Percentiles rank a stretch among this genome's conserved stretches.
Conservation (phyloP, 1,284 basidiomycete genomes). For the Vanrija sp. region DNA sequence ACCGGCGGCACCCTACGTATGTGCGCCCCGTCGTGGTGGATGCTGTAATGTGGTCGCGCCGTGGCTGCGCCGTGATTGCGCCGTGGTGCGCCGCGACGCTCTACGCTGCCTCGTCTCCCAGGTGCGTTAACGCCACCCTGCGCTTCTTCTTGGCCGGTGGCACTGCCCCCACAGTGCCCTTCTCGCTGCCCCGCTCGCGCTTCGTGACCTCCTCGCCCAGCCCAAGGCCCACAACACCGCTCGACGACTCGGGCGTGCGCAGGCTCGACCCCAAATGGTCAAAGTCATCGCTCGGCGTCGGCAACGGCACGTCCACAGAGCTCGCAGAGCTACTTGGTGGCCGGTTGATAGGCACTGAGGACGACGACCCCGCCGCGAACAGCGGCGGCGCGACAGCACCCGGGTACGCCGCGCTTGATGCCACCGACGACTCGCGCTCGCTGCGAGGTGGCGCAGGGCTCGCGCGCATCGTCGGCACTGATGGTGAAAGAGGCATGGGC, state of each 20-base stretch:
- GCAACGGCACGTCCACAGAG: conserved; percentile 28
- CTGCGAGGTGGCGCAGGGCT: conserved; percentile 34
- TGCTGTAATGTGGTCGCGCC: too few species aligned
- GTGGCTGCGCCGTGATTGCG: too few species aligned
- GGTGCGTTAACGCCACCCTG: conserved; percentile 68
- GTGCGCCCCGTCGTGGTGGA: too few species aligned
- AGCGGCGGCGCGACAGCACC: conserved; percentile 16
- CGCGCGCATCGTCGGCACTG: conserved; percentile 48
- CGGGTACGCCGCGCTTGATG: conserved; percentile 17
- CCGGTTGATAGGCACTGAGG: conserved; percentile 3
- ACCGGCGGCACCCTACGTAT: too few species aligned
- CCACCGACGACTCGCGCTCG: conserved; percentile 41
- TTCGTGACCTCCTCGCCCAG: not conserved
- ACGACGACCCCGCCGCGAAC: conserved; percentile 2
- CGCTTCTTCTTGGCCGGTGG: conserved; percentile 84
- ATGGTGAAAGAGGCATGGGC: conserved; percentile 51
- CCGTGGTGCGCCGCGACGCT: too few species aligned
- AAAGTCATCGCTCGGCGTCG: conserved; percentile 36
- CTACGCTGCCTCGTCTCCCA: conserved; percentile 20
- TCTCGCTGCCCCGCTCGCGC: conserved; percentile 16
- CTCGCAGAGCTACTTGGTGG: conserved; percentile 23
- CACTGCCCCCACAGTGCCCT: conserved; percentile 22
- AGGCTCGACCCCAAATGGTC: conserved; percentile 7
- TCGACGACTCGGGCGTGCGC: conserved; percentile 12
- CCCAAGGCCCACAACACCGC: not conserved